Evolutionary conservation across 352 stramenopile species (phyloP), one percentile per base, ranked within the genome.

Genomic region (Globisporangium carolinianum): DNA sequence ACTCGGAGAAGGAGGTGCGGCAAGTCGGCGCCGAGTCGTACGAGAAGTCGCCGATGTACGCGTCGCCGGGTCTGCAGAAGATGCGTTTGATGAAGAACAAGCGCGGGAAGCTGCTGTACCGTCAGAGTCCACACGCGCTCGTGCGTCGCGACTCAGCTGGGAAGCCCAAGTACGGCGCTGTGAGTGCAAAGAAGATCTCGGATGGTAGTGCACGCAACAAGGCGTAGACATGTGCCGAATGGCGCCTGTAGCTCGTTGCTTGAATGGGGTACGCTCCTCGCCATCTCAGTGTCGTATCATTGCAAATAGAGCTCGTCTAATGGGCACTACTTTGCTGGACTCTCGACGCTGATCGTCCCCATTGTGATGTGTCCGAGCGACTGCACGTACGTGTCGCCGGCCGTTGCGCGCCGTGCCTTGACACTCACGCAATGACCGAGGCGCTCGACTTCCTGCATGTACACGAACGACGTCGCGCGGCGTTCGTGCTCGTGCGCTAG

Each of bases 21-120:
- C 69, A 84, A 48, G 65, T 72, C 6, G 82, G 76, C 47, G 67
- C 70, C 10, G 53, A 79, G 8, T 89, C 82, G 24, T 72, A 91
- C 53, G 80, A 92, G 61, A 92, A 90, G 58, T 92, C 82, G 12
- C 84, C 84, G 6, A 94, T 94, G 84, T 91, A 91, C 61, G 72
- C 82, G 46, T 94, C 85, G 49, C 85, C 85, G 47, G 87, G 75
- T 36, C 68, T 94, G 45, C 85, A 94, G 60, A 89, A 88, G 61
- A 92, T 80, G 8, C 83, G 88, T 55, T 66, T 91, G 49, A 94
- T 94, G 82, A 75, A 74, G 17, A 90, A 91, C 59, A 76, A 79
- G 14, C 72, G 79, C 49, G 85, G 83, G 53, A 91, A 89, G 43
- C 63, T 92, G 58, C 69, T 94, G 53, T 94, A 93, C 57, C 80